These are phyloP conservation scores for Lyophyllum atratum DNA, from an alignment of 768 basidiomycete genomes.

Conservation along the genomic window DNA sequence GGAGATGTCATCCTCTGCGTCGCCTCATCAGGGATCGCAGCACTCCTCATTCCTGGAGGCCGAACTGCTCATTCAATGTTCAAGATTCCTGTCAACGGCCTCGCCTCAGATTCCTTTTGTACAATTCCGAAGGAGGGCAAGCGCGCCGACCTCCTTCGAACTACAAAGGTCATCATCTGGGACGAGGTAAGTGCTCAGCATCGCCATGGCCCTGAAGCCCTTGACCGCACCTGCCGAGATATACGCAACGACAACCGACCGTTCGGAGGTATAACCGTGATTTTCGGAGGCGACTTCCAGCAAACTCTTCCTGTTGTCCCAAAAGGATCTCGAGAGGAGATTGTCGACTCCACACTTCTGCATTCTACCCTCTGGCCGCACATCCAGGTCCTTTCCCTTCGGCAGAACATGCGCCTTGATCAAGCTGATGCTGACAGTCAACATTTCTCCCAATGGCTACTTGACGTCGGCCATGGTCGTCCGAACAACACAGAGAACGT, in stretches of 20 bases:
- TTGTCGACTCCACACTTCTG: conserved; percentile 35
- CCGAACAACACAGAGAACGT: not conserved
- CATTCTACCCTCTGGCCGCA: conserved; percentile 38
- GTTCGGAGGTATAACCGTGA: conserved; percentile 42
- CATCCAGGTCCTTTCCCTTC: conserved; percentile 31
- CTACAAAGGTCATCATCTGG: conserved; percentile 40
- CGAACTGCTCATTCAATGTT: conserved; percentile 50
- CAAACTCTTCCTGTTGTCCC: conserved; percentile 46
- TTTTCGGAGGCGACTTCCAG: conserved; percentile 49
- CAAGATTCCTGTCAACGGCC: conserved; percentile 40
- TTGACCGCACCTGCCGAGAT: conserved; percentile 37
- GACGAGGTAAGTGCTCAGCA: conserved; percentile 45
- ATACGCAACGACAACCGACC: conserved; percentile 21
- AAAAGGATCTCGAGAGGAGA: conserved; percentile 35
- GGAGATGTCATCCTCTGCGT: conserved; percentile 44
- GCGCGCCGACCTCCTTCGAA: conserved; percentile 29
- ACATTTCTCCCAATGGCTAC: conserved; percentile 22
- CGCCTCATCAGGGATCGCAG: conserved; percentile 50
- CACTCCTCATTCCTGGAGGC: conserved; percentile 45
- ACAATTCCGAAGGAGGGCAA: conserved; percentile 26
- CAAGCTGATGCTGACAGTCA: not conserved
- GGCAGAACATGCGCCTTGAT: conserved; percentile 39
- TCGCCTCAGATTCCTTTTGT: conserved; percentile 19
- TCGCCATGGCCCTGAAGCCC: conserved; percentile 31
- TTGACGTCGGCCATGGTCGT: conserved; percentile 25